Percentiles rank a stretch among this genome's conserved stretches.
Evolutionary conservation across 2,329 filamentous ascomycete species (phyloP).

Genomic region (Myriosclerotinia scirpicola): DNA sequence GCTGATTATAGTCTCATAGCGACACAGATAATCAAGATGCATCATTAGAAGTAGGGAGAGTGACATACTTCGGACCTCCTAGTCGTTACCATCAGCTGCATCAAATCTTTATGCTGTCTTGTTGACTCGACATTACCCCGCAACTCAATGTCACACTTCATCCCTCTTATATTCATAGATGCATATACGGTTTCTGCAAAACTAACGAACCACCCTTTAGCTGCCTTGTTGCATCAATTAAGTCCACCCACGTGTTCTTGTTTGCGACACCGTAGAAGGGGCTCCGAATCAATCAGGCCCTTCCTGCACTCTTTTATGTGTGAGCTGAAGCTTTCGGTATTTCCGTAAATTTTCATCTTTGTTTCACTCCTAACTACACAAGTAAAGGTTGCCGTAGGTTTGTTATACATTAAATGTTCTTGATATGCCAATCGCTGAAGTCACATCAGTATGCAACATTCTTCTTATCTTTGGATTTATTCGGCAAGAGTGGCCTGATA

Average conservation of each 20-base stretch:
- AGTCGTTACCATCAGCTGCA: background rate
- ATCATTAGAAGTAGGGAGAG: background rate
- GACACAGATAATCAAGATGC: background rate
- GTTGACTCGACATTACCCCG: background rate
- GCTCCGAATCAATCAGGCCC: background rate
- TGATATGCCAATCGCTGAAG: too few relatives aligned
- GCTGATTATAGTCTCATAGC: background rate
- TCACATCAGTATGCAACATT: too few relatives aligned
- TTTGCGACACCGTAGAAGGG: background rate
- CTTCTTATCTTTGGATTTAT: too few relatives aligned
- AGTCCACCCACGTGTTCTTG: background rate
- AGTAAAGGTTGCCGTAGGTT: background rate
- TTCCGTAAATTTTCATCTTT: background rate
- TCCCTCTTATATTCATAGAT: too few relatives aligned
- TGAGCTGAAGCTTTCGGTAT: too few relatives aligned
- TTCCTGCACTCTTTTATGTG: background rate
- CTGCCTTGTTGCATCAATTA: background rate
- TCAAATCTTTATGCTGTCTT: too few relatives aligned
- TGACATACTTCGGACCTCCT: too few relatives aligned
- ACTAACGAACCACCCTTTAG: too few relatives aligned
- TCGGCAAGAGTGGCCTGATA: background rate
- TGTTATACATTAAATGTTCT: background rate
- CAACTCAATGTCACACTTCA: too few relatives aligned
- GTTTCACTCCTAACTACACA: background rate
- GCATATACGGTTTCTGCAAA: background rate